Evolutionary conservation across 345 rosid species (phyloP).

Genomic region (Draba incana): DNA sequence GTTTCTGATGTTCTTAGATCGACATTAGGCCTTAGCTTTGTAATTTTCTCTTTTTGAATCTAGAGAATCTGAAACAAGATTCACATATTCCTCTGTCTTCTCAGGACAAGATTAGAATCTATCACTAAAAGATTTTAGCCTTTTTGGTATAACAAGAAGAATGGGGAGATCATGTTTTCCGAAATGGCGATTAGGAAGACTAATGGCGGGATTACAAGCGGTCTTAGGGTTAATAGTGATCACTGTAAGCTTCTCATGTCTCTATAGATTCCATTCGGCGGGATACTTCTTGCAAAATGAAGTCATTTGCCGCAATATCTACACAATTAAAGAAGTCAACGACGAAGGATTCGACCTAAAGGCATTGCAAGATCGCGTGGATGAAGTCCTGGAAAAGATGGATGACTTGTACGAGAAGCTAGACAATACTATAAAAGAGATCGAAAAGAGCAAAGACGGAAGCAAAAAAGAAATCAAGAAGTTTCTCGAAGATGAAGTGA

Average conservation of each 20-base stretch:
- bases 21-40: not conserved
- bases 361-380: slow-evolving; percentile 52
- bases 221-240: slow-evolving; percentile 67
- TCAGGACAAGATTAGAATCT: slow-evolving; percentile 30
- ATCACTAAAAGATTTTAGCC: not conserved
- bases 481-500: slow-evolving; percentile 71
- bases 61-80: not conserved
- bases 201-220: slow-evolving; percentile 67
- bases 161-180: slow-evolving; percentile 61
- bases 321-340: slow-evolving; percentile 48
- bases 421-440: slow-evolving; percentile 57
- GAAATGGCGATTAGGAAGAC: slow-evolving; percentile 53
- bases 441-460: slow-evolving; percentile 58
- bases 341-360: slow-evolving; percentile 51
- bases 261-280: slow-evolving; percentile 63
- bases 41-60: not conserved
- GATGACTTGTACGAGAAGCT: slow-evolving; percentile 68
- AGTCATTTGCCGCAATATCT: slow-evolving; percentile 65
- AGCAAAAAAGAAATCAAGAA: slow-evolving; percentile 57
- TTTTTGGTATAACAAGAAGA: slow-evolving; percentile 14
- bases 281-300: slow-evolving; percentile 70
- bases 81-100: slow-evolving; percentile 6
- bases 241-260: slow-evolving; percentile 64
- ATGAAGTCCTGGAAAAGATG: slow-evolving; percentile 57
- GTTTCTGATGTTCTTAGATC: slow-evolving; percentile 8